Conservation (phyloP, 2,329 filamentous ascomycete species). For the Aspergillus sclerotialis region DNA sequence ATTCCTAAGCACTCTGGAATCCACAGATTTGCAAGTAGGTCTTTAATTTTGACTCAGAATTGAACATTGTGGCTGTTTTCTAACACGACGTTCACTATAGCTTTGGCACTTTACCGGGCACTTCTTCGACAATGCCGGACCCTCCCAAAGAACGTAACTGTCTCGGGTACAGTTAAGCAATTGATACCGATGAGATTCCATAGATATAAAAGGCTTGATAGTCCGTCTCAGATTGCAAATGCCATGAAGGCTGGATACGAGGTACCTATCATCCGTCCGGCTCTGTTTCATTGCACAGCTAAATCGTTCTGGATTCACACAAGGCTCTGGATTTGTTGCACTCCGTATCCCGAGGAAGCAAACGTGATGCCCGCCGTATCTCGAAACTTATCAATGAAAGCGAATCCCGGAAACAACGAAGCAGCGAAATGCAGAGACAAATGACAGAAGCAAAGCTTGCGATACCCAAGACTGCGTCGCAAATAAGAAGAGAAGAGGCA, state of each 20-base stretch:
- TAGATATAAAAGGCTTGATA: conserved; percentile 30
- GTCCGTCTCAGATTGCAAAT: conserved; percentile 32
- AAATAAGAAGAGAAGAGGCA: conserved; percentile 18
- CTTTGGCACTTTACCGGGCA: conserved; percentile 39
- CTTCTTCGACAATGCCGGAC: conserved; percentile 36
- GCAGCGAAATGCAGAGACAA: conserved; percentile 14
- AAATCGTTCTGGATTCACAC: conserved; percentile 2
- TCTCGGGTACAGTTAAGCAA: conserved; percentile 16
- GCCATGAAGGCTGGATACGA: conserved; percentile 37
- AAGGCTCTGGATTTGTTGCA: conserved; percentile 34
- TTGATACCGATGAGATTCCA: conserved; percentile 32
- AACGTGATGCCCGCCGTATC: conserved; percentile 17
- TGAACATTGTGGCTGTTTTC: too few species aligned
- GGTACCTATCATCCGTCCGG: conserved; percentile 15
- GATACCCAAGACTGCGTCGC: conserved; percentile 15
- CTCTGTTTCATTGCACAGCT: background rate
- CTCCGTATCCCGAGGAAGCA: conserved; percentile 23
- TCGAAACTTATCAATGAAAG: conserved; percentile 19
- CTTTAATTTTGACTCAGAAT: too few species aligned
- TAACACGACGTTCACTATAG: conserved; percentile 15
- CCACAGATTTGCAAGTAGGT: conserved; percentile 41
- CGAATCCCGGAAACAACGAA: conserved; percentile 13
- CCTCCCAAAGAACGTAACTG: conserved; percentile 17
- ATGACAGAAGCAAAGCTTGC: conserved; percentile 9
- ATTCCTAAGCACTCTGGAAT: conserved; percentile 28